These are phyloP conservation scores for Mycosarcoma mackinlayi DNA, from an alignment of 1,284 basidiomycete genomes.

Conservation along the genomic window DNA sequence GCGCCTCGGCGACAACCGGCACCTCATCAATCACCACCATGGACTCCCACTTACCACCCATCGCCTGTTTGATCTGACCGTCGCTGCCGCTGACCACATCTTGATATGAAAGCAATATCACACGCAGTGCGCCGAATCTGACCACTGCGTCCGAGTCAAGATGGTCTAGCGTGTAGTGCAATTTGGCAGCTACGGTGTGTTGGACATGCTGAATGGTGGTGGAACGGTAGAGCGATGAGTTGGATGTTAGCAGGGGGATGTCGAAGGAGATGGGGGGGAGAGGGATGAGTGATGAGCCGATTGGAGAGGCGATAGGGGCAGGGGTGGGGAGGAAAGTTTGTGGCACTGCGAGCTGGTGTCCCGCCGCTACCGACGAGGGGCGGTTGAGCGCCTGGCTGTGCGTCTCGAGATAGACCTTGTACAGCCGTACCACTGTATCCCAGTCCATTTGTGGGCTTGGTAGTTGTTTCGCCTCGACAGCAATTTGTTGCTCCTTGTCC, in stretches of 20 bases:
- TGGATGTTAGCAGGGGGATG: background rate
- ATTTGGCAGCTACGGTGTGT: too few relatives aligned
- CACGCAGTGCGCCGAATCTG: constrained; percentile 13
- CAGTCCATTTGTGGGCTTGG: constrained; percentile 1
- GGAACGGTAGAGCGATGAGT: background rate
- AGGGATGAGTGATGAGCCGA: background rate
- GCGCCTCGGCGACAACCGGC: constrained; percentile 17
- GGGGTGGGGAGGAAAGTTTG: constrained; percentile 7
- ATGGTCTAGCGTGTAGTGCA: background rate
- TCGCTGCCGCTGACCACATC: background rate
- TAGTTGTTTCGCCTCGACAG: background rate
- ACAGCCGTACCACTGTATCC: background rate
- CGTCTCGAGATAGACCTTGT: constrained; percentile 3
- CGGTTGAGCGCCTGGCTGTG: constrained; percentile 25
- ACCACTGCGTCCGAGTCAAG: background rate
- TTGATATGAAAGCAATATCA: constrained; percentile 4
- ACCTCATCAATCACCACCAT: constrained; percentile 3
- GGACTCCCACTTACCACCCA: background rate
- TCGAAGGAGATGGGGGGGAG: background rate
- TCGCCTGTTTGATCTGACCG: background rate
- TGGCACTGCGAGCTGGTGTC: background rate
- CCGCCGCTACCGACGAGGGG: too few relatives aligned
- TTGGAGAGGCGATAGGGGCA: background rate
- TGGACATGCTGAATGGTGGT: too few relatives aligned
- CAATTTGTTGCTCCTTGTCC: background rate